Percentiles rank a stretch among this genome's conserved stretches.
phyloP scores from a whole-genome alignment of 169 alveolate genomes.

The Cryptosporidium baileyi region DNA sequence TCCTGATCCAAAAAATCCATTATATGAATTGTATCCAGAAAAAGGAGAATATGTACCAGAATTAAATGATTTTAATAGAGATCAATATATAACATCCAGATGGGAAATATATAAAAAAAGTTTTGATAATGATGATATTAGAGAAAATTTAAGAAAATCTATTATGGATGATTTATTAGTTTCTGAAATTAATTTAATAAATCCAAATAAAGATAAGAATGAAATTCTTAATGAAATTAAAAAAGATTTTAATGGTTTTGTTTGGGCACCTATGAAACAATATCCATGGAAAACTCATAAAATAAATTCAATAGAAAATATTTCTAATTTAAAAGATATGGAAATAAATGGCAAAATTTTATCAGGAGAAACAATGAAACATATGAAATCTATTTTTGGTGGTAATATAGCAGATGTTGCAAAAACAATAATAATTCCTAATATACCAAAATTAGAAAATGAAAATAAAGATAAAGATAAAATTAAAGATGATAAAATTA shows the following conservation, averaged over 20 bases:
- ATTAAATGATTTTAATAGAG: conserved; percentile 35
- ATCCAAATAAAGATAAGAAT: background rate
- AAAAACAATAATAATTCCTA: conserved; percentile 1
- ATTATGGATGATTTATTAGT: conserved; percentile 37
- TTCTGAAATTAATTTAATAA: conserved; percentile 36
- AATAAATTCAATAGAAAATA: too few species aligned
- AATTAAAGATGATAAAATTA: background rate
- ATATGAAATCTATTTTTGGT: conserved; percentile 61
- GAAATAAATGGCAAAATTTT: background rate
- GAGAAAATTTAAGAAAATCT: background rate
- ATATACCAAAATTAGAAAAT: conserved; percentile 12
- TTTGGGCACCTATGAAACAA: conserved; percentile 50
- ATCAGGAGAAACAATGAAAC: conserved; percentile 27
- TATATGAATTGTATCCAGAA: conserved; percentile 65
- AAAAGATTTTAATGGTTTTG: background rate
- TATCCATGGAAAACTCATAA: conserved; percentile 57
- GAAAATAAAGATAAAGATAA: background rate
- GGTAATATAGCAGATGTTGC: conserved; percentile 41
- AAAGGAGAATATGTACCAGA: conserved; percentile 62
- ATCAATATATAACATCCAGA: conserved; percentile 56
- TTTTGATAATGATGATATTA: conserved; percentile 2
- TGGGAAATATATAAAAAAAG: conserved; percentile 47
- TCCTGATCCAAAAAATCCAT: conserved; percentile 49
- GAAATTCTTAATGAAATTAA: background rate
- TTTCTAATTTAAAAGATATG: background rate